Evolutionary conservation across 129 eudicot species (phyloP), one percentile per base, ranked within the genome.

Genomic region (Flaveria brownii): DNA sequence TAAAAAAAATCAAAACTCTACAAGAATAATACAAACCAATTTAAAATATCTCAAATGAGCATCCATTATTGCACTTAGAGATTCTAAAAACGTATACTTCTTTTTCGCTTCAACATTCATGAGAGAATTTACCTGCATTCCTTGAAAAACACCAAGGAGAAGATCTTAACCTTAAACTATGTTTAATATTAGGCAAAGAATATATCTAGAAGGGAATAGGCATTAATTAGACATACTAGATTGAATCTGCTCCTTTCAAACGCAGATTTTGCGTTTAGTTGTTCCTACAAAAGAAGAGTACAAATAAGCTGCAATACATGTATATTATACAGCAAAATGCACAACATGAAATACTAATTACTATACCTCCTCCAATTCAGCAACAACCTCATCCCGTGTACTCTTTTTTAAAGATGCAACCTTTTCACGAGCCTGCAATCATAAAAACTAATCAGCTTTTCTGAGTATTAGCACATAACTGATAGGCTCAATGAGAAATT

Each of bases 41-140:
- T 94, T 94, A 68, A 87, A 94, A 77, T 91, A 94, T 87, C 99
- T 87, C 47, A 94, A 88, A 85, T 94, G 99, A 67, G 97, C 96
- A 86, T 94, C 99, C 99, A 94, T 94, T 69, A 91, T 89, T 67
- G 99, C 99, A 83, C 99, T 91, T 54, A 94, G 84, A 47, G 97
- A 94, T 80, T 94, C 99, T 84, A 94, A 85, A 85, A 94, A 94
- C 43, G 93, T 96, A 68, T 84, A 87, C 75, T 94, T 94, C 90
- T 94, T 94, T 78, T 91, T 94, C 2, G 99, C 88, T 82, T 94
- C 99, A 77, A 94, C 84, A 80, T 87, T 89, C 88, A 81, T 84
- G 80, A 94, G 90, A 78, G 97, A 87, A 78, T 68, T 86, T 72
- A 91, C 99, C 99, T 94, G 92, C 88, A 87, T 79, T 87, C 83